These are phyloP conservation scores for Dioszegia aurantiaca DNA, from an alignment of 768 basidiomycete genomes.

Conservation along the genomic window DNA sequence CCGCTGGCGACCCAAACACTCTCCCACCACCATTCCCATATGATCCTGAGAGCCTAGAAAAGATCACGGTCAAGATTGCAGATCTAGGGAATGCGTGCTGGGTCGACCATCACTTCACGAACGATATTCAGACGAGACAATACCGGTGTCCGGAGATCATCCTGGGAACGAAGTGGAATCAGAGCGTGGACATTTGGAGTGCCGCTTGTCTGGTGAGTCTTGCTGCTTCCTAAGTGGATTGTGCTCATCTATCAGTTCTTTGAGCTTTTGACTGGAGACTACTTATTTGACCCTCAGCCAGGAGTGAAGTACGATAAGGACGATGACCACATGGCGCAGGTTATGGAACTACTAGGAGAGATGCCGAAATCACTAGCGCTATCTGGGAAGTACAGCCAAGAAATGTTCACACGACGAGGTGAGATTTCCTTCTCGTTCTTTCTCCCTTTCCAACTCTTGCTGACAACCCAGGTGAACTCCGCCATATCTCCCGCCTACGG, in stretches of 20 bases:
- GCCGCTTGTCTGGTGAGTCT: conserved; percentile 82
- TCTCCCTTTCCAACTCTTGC: not conserved
- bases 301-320: conserved; percentile 94
- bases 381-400: conserved; percentile 84
- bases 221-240: not conserved
- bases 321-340: conserved; percentile 96
- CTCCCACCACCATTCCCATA: conserved; percentile 54
- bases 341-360: conserved; percentile 92
- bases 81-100: conserved; percentile 96
- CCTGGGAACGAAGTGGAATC: conserved; percentile 90
- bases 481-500: conserved; percentile 88
- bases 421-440: conserved; percentile 32
- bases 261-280: conserved; percentile 94
- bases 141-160: conserved; percentile 98
- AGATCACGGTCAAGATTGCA: conserved; percentile 96
- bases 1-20: conserved; percentile 54
- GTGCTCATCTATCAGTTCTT: conserved; percentile 63
- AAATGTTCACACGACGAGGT: conserved; percentile 98
- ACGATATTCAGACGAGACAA: conserved; percentile 97
- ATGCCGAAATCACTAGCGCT: conserved; percentile 68
- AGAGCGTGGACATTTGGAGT: conserved; percentile 95
- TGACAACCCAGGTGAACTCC: conserved; percentile 67
- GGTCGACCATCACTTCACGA: conserved; percentile 88
- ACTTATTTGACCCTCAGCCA: conserved; percentile 94
- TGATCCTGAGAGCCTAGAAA: conserved; percentile 47